Evolutionary conservation across 116 monocot genomes (phyloP).

Genomic region (Cymodocea nodosa): DNA sequence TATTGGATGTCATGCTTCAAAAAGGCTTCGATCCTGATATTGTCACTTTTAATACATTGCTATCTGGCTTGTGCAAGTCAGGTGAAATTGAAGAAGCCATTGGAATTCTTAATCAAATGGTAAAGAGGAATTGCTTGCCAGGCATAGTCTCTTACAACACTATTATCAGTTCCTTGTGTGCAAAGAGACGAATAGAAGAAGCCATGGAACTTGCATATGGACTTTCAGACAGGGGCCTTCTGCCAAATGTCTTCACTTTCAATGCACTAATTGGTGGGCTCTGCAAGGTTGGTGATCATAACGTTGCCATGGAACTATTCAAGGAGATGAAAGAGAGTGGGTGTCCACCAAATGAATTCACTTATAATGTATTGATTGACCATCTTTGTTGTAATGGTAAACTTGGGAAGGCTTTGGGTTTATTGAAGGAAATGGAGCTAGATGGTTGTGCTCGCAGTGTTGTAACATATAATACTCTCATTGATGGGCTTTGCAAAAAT

Average conservation of each 20-base stretch:
- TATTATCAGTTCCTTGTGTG: slow-evolving; percentile 60
- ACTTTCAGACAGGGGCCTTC: slow-evolving; percentile 48
- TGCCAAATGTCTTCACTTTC: slow-evolving; percentile 72
- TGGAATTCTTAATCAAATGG: slow-evolving; percentile 56
- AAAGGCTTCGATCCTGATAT: slow-evolving; percentile 68
- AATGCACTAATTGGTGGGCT: slow-evolving; percentile 66
- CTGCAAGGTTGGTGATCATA: slow-evolving; percentile 43
- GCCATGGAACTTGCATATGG: slow-evolving; percentile 73
- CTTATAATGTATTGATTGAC: slow-evolving; percentile 78
- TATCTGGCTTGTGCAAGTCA: slow-evolving; percentile 55
- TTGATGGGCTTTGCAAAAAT: slow-evolving; percentile 83
- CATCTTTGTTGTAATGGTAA: slow-evolving; percentile 43
- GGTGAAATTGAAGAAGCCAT: slow-evolving; percentile 61
- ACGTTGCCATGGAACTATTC: slow-evolving; percentile 54
- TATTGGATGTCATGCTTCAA: slow-evolving; percentile 76
- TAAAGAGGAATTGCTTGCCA: slow-evolving; percentile 53
- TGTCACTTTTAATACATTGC: slow-evolving; percentile 66
- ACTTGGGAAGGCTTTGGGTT: slow-evolving; percentile 44
- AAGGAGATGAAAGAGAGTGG: slow-evolving; percentile 76
- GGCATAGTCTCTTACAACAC: slow-evolving; percentile 80
- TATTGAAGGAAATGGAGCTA: slow-evolving; percentile 77
- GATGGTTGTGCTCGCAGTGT: slow-evolving; percentile 61
- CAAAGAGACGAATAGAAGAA: slow-evolving; percentile 49
- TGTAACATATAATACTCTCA: slow-evolving; percentile 77
- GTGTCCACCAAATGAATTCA: slow-evolving; percentile 65